Percentiles rank a stretch among this genome's conserved stretches.
Evolutionary conservation across 495 filamentous ascomycete species (phyloP).

Genomic region (Daldinia bambusicola): DNA sequence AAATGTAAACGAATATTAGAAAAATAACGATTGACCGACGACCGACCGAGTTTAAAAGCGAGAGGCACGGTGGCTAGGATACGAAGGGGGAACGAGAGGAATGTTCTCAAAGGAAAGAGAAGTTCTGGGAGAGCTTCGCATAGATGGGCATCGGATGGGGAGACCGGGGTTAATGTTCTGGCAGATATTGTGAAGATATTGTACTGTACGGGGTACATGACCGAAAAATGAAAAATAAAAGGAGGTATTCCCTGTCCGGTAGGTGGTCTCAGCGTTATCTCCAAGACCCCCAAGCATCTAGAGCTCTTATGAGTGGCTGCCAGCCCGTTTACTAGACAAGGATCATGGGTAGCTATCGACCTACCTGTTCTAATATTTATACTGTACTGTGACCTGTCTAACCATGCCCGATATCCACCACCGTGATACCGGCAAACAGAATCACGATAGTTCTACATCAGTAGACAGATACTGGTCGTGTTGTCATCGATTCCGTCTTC

Average conservation of each 20-base stretch:
- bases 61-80: conserved; percentile 37
- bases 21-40: conserved; percentile 30
- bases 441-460: conserved; percentile 10
- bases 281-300: conserved; percentile 16
- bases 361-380: conserved; percentile 23
- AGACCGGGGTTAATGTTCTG: conserved; percentile 24
- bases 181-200: conserved; percentile 12
- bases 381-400: background rate
- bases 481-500: conserved; percentile 34
- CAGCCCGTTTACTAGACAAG: conserved; percentile 30
- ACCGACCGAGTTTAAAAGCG: conserved; percentile 33
- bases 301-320: conserved; percentile 36
- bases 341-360: conserved; percentile 37
- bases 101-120: conserved; percentile 35
- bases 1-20: conserved; percentile 37
- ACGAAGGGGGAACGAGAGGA: conserved; percentile 45
- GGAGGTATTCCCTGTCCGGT: conserved; percentile 38
- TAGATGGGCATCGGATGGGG: conserved; percentile 14
- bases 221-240: conserved; percentile 29
- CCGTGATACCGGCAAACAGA: background rate
- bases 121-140: conserved; percentile 23
- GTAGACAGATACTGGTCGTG: conserved; percentile 1
- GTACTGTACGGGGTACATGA: conserved; percentile 42
- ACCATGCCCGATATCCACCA: conserved; percentile 21
- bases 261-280: conserved; percentile 42